Evolutionary conservation across 1,284 basidiomycete species (phyloP).

Genomic region (Apiotrichum laibachii): DNA sequence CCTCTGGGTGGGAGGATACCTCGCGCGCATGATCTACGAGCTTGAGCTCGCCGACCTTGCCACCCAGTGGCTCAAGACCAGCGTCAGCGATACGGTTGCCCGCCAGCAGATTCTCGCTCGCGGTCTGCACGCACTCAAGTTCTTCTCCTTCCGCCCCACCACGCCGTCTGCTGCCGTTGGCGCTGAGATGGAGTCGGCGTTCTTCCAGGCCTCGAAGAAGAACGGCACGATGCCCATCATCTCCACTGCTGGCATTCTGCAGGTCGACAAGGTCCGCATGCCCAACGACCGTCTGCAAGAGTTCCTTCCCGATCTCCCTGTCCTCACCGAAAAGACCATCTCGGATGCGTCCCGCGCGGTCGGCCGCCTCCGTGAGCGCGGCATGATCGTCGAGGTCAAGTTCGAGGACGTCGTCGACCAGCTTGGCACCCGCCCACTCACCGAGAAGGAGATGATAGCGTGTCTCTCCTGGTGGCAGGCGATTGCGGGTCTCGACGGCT

Average conservation of each 20-base stretch:
- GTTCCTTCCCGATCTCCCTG: constrained; percentile 78
- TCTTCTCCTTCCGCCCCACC: constrained; percentile 82
- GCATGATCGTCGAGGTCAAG: constrained; percentile 74
- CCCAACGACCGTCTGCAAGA: constrained; percentile 70
- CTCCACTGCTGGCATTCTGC: constrained; percentile 73
- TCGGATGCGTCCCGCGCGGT: constrained; percentile 66
- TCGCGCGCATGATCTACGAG: constrained; percentile 82
- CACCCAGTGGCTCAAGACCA: constrained; percentile 46
- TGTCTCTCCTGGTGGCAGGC: constrained; percentile 88
- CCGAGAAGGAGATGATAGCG: constrained; percentile 70
- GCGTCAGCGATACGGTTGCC: constrained; percentile 54
- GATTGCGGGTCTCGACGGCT: constrained; percentile 57
- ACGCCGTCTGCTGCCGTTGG: constrained; percentile 87
- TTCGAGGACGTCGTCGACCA: constrained; percentile 84
- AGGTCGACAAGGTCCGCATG: constrained; percentile 69
- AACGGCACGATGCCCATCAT: constrained; percentile 66
- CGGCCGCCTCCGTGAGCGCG: constrained; percentile 62
- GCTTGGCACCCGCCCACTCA: constrained; percentile 69
- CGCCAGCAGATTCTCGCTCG: constrained; percentile 61
- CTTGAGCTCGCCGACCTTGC: constrained; percentile 63
- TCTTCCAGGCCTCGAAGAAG: constrained; percentile 64
- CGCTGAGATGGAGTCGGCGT: constrained; percentile 70
- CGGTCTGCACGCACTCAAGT: constrained; percentile 78
- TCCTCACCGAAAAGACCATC: constrained; percentile 68
- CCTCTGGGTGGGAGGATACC: constrained; percentile 71